Percentiles rank a stretch among this genome's conserved stretches.
These are phyloP conservation scores for Boletus subcaerulescens DNA, from an alignment of 768 basidiomycete genomes.

Conservation along the genomic window DNA sequence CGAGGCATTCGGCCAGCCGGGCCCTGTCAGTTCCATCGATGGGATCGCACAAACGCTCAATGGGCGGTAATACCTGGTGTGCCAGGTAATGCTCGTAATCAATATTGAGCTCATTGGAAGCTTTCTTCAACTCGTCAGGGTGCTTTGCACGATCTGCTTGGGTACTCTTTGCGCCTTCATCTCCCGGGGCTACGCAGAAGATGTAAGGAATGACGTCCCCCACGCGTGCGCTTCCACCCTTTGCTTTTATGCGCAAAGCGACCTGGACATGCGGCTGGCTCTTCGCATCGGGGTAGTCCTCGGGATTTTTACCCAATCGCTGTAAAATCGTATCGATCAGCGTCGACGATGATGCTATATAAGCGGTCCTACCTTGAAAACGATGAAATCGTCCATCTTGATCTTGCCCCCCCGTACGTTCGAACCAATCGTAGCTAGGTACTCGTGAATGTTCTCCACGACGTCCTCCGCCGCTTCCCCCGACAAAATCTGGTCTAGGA, in stretches of 20 bases:
- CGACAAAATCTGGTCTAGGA: conserved; percentile 86
- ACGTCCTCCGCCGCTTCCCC: conserved; percentile 88
- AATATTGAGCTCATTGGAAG: conserved; percentile 57
- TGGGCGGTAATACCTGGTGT: conserved; percentile 89
- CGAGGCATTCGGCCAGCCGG: conserved; percentile 91
- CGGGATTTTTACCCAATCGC: conserved; percentile 95
- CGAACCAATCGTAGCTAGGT: conserved; percentile 72
- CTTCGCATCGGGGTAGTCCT: conserved; percentile 96
- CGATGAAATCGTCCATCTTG: conserved; percentile 90
- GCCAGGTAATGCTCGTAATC: conserved; percentile 92
- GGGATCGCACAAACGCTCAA: conserved; percentile 92
- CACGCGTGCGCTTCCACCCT: conserved; percentile 71
- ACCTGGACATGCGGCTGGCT: conserved; percentile 97
- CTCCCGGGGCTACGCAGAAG: conserved; percentile 80
- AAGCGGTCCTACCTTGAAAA: conserved; percentile 72
- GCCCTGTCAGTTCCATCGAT: conserved; percentile 95
- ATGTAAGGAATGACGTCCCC: conserved; percentile 97
- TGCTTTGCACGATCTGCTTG: conserved; percentile 92
- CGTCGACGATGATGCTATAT: not conserved
- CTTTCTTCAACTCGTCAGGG: conserved; percentile 85
- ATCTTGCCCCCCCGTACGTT: conserved; percentile 75
- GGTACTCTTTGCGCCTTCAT: conserved; percentile 63
- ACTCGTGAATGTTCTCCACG: conserved; percentile 90
- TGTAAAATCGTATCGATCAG: conserved; percentile 28
- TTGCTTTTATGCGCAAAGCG: conserved; percentile 83